These are phyloP conservation scores for Juglanconis juglandina DNA, from an alignment of 2,329 filamentous ascomycete species.

Conservation along the genomic window DNA sequence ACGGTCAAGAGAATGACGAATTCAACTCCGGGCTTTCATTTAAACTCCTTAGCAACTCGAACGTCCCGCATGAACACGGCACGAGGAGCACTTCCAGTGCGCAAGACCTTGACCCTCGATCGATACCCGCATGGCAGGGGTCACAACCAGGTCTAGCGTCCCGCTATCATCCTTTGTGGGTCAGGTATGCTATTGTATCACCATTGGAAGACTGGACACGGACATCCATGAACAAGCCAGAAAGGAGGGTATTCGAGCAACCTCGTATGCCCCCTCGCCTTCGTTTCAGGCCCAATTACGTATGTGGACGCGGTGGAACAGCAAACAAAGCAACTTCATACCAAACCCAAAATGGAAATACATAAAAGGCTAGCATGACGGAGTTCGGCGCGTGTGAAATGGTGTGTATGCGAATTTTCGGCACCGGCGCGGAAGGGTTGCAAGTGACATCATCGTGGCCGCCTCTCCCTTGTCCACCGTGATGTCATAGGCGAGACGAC, in stretches of 20 bases:
- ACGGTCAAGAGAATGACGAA: not conserved
- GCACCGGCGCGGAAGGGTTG: not conserved
- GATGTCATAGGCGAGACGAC: not conserved
- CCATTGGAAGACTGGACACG: not conserved
- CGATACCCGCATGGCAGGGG: not conserved
- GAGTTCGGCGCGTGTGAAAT: not conserved
- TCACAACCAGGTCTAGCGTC: not conserved
- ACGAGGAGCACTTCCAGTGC: not conserved
- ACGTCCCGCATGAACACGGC: not conserved
- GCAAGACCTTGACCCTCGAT: too few species aligned
- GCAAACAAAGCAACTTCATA: not conserved
- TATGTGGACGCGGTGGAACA: not conserved
- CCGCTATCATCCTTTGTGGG: not conserved
- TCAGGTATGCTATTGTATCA: not conserved
- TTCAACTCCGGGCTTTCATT: not conserved
- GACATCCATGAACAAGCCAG: too few species aligned
- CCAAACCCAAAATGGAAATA: not conserved
- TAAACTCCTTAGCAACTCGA: not conserved
- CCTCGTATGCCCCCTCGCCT: too few species aligned
- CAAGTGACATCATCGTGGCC: not conserved
- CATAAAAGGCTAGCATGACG: not conserved
- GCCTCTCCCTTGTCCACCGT: not conserved
- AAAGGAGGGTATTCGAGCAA: not conserved
- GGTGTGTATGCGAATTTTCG: not conserved
- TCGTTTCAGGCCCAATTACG: not conserved